Evolutionary conservation across 495 filamentous ascomycete genomes (phyloP).

Genomic region (Penicillium canescens): DNA sequence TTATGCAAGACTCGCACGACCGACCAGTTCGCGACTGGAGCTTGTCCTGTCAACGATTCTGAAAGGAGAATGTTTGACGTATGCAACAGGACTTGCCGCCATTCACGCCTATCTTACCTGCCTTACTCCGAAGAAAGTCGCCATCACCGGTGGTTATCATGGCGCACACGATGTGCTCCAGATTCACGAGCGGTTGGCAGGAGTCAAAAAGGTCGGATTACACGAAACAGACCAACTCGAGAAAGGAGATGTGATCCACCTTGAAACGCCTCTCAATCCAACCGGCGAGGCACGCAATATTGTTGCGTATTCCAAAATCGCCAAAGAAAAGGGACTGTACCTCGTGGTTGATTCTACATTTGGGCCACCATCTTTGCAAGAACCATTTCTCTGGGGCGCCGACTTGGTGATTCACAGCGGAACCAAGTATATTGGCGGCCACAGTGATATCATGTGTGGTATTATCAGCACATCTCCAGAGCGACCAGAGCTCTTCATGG

Average conservation of each 20-base stretch:
- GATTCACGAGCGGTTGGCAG: slow-evolving; percentile 65
- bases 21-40: background rate
- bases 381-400: slow-evolving; percentile 74
- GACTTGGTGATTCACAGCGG: slow-evolving; percentile 84
- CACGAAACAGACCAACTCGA: slow-evolving; percentile 55
- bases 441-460: slow-evolving; percentile 84
- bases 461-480: slow-evolving; percentile 58
- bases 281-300: slow-evolving; percentile 73
- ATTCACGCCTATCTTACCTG: slow-evolving; percentile 76
- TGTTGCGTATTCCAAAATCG: slow-evolving; percentile 59
- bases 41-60: slow-evolving; percentile 44
- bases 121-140: slow-evolving; percentile 69
- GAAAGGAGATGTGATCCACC: slow-evolving; percentile 76
- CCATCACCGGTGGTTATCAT: slow-evolving; percentile 80
- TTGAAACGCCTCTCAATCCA: slow-evolving; percentile 89
- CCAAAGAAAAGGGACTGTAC: slow-evolving; percentile 64
- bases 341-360: slow-evolving; percentile 85
- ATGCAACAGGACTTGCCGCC: slow-evolving; percentile 76
- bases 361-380: slow-evolving; percentile 79
- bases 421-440: slow-evolving; percentile 90
- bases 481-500: slow-evolving; percentile 49
- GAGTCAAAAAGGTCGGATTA: slow-evolving; percentile 60
- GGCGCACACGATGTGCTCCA: slow-evolving; percentile 80
- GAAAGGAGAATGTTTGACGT: slow-evolving; percentile 64
- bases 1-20: background rate